Evolutionary conservation across 192 early-diverging fungal species (phyloP).

Genomic region (Coemansia umbellata): DNA sequence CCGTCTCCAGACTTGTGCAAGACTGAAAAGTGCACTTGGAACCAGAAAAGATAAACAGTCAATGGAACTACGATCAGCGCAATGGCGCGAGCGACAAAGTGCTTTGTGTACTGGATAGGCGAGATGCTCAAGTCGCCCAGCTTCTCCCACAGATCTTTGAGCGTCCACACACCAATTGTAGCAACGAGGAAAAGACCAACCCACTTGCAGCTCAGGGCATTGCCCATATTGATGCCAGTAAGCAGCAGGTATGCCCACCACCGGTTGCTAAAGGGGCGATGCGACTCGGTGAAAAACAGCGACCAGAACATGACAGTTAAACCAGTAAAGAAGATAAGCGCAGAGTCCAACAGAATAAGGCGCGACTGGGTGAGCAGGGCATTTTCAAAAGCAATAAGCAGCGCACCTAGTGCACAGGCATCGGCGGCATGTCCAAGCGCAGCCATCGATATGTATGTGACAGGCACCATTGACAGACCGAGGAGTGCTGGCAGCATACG

Average conservation of each 20-base stretch:
- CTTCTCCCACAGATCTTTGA: slow-evolving; percentile 84
- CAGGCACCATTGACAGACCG: slow-evolving; percentile 78
- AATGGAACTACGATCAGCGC: slow-evolving; percentile 82
- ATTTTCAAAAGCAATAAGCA: slow-evolving; percentile 86
- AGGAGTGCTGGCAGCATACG: slow-evolving; percentile 72
- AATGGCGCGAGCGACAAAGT: slow-evolving; percentile 79
- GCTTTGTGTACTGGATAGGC: slow-evolving; percentile 50
- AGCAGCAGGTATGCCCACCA: slow-evolving; percentile 88
- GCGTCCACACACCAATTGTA: slow-evolving; percentile 75
- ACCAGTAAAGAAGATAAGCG: slow-evolving; percentile 73
- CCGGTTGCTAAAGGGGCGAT: slow-evolving; percentile 31
- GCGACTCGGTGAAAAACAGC: slow-evolving; percentile 32
- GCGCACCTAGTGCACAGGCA: slow-evolving; percentile 71
- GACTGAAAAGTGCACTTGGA: slow-evolving; percentile 85
- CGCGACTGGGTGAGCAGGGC: slow-evolving; percentile 85
- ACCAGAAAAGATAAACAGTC: slow-evolving; percentile 75
- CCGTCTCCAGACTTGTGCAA: slow-evolving; percentile 80
- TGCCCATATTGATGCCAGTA: slow-evolving; percentile 79
- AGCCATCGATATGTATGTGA: slow-evolving; percentile 78
- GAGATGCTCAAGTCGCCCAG: slow-evolving; percentile 67
- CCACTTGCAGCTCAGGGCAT: slow-evolving; percentile 81
- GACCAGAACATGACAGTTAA: slow-evolving; percentile 23
- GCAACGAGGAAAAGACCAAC: slow-evolving; percentile 90
- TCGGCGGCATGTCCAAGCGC: slow-evolving; percentile 73
- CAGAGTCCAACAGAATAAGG: slow-evolving; percentile 86